Base-by-base conservation (phyloP, 2,329 filamentous ascomycete genomes). In the Xylariaceae sp. region DNA sequence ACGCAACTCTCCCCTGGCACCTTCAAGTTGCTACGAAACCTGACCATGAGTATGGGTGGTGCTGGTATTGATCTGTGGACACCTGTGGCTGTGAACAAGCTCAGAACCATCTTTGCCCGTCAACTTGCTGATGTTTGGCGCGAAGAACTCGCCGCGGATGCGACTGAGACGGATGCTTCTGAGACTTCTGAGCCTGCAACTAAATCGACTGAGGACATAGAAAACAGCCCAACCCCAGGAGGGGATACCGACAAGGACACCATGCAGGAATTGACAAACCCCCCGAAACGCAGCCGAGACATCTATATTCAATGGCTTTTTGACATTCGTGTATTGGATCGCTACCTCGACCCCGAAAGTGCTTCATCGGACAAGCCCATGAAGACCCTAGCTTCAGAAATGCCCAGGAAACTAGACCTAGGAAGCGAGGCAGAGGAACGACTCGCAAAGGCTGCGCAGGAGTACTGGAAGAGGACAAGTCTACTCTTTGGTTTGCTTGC, bases 21-120 rank as follows among this genome's bases (percentile, higher is more conserved):
- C 0, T 96, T 96, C 65, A 81, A 79, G 54, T 85, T 95, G 49
- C 64, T 97, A 45, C 82, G 83, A 19, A 76, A 76, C 42, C 65
- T 96, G 28, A 81, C 82, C 5, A 72, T 74, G 43, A 75, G 78
- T 5, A 95, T 97, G 90, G 80, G 80, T 3, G 74, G 78, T 12
- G 74, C 80, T 3, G 92, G 92, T 0, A 75, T 81, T 42, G 93
- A 97, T 66, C 69, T 97, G 2, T 97, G 92, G 92, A 91, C 86
- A 48, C 78, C 82, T 2, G 75, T 77, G 2, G 88, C 89, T 0
- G 80, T 92, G 1, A 61, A 62, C 1, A 73, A 75, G 1, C 63
- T 96, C 57, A 94, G 90, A 70, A 65, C 63, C n/a, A 67, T 75
- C 42, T 64, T 90, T 6, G 67, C 73, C 6, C 68, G 70, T 40